phyloP scores from a whole-genome alignment of 1,284 basidiomycete species.

The Ustilago crameri region DNA sequence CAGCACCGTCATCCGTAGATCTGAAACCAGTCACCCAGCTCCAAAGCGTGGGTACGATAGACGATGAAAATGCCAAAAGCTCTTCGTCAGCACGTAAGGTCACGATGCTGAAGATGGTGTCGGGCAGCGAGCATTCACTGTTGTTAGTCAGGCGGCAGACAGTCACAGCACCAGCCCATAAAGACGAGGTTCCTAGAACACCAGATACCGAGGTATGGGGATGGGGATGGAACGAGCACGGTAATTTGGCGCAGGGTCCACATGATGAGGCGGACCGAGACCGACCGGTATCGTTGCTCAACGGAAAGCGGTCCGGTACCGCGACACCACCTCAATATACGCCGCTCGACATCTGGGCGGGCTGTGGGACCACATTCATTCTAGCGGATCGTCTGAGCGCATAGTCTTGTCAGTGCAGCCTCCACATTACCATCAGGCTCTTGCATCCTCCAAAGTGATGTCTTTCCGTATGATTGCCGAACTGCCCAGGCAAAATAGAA shows the following conservation, averaged over 20 bases:
- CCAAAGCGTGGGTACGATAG: too few relatives aligned
- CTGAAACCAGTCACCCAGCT: not conserved
- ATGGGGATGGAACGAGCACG: conserved; percentile 54
- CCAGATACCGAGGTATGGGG: conserved; percentile 27
- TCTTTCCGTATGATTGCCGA: too few relatives aligned
- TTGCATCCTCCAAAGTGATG: not conserved
- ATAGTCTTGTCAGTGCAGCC: conserved; percentile 1
- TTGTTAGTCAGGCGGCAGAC: conserved; percentile 12
- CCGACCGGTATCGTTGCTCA: conserved; percentile 16
- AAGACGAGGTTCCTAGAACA: not conserved
- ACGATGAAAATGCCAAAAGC: not conserved
- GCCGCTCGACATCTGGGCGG: conserved; percentile 44
- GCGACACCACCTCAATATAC: conserved; percentile 2
- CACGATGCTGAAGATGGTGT: conserved; percentile 22
- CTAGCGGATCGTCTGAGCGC: conserved; percentile 16
- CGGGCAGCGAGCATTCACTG: conserved; percentile 52
- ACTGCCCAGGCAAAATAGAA: too few relatives aligned
- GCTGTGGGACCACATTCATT: conserved; percentile 46
- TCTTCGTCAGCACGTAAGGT: not conserved
- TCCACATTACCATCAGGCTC: not conserved
- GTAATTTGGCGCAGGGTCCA: conserved; percentile 47
- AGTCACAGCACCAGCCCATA: not conserved
- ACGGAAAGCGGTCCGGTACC: conserved; percentile 36
- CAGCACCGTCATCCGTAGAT: not conserved
- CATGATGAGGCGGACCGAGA: conserved; percentile 39